These are phyloP conservation scores for Metschnikowia kunwiensis DNA, from an alignment of 805 yeast genomes.

Conservation along the genomic window DNA sequence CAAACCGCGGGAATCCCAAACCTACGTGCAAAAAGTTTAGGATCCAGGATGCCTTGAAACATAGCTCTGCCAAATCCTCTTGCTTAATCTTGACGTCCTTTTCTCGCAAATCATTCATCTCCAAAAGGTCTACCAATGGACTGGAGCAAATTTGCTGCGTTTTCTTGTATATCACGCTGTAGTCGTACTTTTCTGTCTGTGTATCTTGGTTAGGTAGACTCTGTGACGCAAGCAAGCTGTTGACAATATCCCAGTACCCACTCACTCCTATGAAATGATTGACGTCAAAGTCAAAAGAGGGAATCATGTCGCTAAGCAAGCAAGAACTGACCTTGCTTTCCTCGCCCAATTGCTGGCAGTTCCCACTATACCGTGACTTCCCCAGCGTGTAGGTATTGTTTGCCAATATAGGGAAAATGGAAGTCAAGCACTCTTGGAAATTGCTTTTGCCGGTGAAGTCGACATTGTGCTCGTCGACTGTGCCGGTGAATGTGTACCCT, in stretches of 20 bases:
- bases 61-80: slow-evolving; percentile 49
- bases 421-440: slow-evolving; percentile 45
- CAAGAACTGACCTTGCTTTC: slow-evolving; percentile 43
- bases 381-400: slow-evolving; percentile 27
- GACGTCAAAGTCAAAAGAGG: slow-evolving; percentile 54
- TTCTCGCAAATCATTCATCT: slow-evolving; percentile 30
- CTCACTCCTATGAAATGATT: slow-evolving; percentile 62
- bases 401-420: slow-evolving; percentile 46
- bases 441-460: slow-evolving; percentile 53
- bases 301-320: slow-evolving; percentile 49
- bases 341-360: slow-evolving; percentile 33
- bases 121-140: slow-evolving; percentile 35
- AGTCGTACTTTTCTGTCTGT: slow-evolving; percentile 38
- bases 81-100: slow-evolving; percentile 30
- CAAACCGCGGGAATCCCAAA: slow-evolving; percentile 54
- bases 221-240: slow-evolving; percentile 37
- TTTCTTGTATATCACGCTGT: slow-evolving; percentile 39
- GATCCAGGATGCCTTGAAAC: slow-evolving; percentile 63
- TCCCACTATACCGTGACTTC: slow-evolving; percentile 18
- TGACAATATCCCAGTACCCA: slow-evolving; percentile 63
- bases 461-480: slow-evolving; percentile 25
- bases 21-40: slow-evolving; percentile 57
- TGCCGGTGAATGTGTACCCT: slow-evolving; percentile 31
- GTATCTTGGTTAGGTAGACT: slow-evolving; percentile 19
- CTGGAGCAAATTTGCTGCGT: slow-evolving; percentile 49